phyloP scores from a whole-genome alignment of 345 rosid genomes.

The Noccaea caerulescens region DNA sequence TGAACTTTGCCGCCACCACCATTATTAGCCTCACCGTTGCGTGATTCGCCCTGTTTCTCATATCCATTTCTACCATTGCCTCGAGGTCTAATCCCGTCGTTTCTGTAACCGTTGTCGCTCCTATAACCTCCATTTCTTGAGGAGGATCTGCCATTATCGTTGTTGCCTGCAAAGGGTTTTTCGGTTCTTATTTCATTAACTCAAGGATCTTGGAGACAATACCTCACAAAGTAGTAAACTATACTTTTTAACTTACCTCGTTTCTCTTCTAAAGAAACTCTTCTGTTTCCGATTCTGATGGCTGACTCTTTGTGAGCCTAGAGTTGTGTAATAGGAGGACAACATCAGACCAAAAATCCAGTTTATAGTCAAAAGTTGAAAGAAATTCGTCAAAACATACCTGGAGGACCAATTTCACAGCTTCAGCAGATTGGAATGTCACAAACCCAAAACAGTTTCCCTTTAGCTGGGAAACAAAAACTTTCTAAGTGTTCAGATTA shows the following conservation, averaged over 20 bases:
- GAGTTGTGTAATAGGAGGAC: not conserved
- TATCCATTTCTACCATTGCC: constrained; percentile 52
- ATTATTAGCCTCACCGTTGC: constrained; percentile 30
- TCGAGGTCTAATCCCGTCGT: constrained; percentile 55
- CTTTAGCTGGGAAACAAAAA: constrained; percentile 42
- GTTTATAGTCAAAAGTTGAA: not conserved
- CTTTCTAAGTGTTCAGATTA: not conserved
- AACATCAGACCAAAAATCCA: constrained; percentile 4
- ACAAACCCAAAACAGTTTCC: constrained; percentile 82
- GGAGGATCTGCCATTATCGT: constrained; percentile 49
- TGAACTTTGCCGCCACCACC: constrained; percentile 48
- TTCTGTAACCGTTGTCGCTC: constrained; percentile 58
- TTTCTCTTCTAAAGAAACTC: constrained; percentile 75
- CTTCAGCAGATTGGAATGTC: constrained; percentile 68
- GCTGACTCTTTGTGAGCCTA: constrained; percentile 56
- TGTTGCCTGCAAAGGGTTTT: constrained; percentile 48
- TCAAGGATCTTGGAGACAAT: constrained; percentile 13
- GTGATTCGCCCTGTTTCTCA: constrained; percentile 51
- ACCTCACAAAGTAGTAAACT: constrained; percentile 1
- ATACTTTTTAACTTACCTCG: constrained; percentile 53
- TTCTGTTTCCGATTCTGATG: constrained; percentile 60
- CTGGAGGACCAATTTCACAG: constrained; percentile 67
- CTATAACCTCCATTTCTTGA: constrained; percentile 55
- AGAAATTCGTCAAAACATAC: constrained; percentile 35
- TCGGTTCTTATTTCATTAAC: not conserved